Evolutionary conservation across 176 grass and related monocot genomes (phyloP).

Genomic region (Elymus sibiricus): DNA sequence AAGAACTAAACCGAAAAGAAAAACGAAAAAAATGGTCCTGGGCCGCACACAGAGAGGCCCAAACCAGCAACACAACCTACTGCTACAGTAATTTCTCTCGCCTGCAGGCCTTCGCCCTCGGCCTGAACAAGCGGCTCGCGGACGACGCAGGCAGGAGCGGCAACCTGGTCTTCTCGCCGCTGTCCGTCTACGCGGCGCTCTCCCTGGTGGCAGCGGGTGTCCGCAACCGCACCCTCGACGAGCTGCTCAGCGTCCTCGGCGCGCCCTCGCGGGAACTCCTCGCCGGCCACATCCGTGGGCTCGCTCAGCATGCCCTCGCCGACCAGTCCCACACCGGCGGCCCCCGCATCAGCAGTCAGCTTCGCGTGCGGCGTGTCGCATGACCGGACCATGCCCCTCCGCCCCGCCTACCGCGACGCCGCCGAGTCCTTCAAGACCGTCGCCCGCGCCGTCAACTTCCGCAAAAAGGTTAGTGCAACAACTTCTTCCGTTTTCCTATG

Average conservation of each 20-base stretch:
- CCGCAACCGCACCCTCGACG: not conserved
- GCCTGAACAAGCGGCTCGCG: not conserved
- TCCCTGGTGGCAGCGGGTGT: not conserved
- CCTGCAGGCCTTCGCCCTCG: not conserved
- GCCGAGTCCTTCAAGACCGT: not conserved
- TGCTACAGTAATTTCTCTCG: too few species aligned
- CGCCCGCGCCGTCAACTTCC: not conserved
- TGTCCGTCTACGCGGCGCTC: not conserved
- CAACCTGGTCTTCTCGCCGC: not conserved
- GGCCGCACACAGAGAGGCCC: too few species aligned
- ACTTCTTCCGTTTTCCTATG: too few species aligned
- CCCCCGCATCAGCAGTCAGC: not conserved
- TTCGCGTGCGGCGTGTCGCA: not conserved
- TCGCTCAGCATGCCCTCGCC: not conserved
- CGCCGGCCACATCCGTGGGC: not conserved
- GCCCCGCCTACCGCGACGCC: not conserved
- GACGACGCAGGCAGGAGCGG: not conserved
- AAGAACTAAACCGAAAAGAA: too few species aligned
- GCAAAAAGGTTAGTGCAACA: not conserved
- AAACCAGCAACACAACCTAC: too few species aligned
- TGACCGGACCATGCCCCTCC: not conserved
- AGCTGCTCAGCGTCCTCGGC: conserved; percentile 3
- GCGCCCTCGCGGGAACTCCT: not conserved
- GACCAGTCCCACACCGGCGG: not conserved
- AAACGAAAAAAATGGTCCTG: too few species aligned